phyloP scores from a whole-genome alignment of 805 yeast species.

The Zygosaccharomyces bisporus region DNA sequence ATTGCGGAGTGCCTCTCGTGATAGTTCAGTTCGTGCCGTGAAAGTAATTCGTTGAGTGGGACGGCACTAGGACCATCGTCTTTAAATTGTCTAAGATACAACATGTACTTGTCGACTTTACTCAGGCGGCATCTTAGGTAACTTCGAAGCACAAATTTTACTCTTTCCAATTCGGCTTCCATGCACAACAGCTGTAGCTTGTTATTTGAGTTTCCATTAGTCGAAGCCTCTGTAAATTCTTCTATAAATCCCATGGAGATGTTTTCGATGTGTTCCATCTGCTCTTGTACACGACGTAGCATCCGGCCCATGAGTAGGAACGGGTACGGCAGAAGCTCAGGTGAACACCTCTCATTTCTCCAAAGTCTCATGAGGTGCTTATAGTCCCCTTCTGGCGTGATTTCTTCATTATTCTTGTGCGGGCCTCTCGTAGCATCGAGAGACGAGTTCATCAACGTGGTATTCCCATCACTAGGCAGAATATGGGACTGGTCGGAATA shows the following conservation, averaged over 20 bases:
- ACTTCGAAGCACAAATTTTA: constrained; percentile 74
- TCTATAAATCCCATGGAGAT: constrained; percentile 73
- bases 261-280: constrained; percentile 70
- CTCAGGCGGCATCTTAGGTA: constrained; percentile 73
- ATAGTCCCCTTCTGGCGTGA: constrained; percentile 24
- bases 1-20: constrained; percentile 66
- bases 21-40: constrained; percentile 59
- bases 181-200: constrained; percentile 78
- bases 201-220: constrained; percentile 17
- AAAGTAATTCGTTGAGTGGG: constrained; percentile 38
- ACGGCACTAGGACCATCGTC: constrained; percentile 22
- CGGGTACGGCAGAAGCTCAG: constrained; percentile 79
- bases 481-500: constrained; percentile 13
- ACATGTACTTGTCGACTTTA: constrained; percentile 68
- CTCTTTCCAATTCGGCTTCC: constrained; percentile 87
- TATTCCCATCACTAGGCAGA: constrained; percentile 21
- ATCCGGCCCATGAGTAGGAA: constrained; percentile 54
- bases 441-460: constrained; percentile 24
- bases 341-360: constrained; percentile 82
- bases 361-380: constrained; percentile 55
- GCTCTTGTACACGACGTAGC: constrained; percentile 56
- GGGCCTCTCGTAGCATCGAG: constrained; percentile 14
- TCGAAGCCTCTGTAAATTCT: constrained; percentile 29
- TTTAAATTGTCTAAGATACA: constrained; percentile 48
- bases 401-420: constrained; percentile 4